Evolutionary conservation across 116 monocot species (phyloP).

Genomic region (Posidonia oceanica): DNA sequence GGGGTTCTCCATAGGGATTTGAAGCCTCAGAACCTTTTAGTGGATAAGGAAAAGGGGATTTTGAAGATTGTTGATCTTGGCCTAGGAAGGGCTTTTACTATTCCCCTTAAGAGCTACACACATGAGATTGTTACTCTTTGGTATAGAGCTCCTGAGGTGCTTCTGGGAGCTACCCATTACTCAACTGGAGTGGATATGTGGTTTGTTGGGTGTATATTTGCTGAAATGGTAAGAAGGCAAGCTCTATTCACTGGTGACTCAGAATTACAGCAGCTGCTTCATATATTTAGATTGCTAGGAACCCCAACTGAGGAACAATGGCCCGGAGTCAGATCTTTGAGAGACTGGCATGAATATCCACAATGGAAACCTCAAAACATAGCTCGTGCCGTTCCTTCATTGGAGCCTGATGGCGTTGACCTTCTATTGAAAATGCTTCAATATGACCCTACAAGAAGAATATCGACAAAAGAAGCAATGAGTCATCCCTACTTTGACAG

Average conservation of each 20-base stretch:
- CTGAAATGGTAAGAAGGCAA: constrained; percentile 94
- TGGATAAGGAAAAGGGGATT: constrained; percentile 90
- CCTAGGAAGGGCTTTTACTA: constrained; percentile 78
- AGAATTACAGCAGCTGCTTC: constrained; percentile 95
- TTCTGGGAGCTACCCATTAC: constrained; percentile 78
- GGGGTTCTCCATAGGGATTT: constrained; percentile 95
- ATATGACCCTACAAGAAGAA: constrained; percentile 49
- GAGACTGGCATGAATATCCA: constrained; percentile 92
- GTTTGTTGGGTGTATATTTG: constrained; percentile 98
- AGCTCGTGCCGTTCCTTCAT: constrained; percentile 50
- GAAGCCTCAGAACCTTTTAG: constrained; percentile 93
- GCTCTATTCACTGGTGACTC: constrained; percentile 93
- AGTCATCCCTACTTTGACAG: constrained; percentile 63
- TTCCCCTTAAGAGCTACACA: constrained; percentile 96
- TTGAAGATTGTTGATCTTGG: constrained; percentile 97
- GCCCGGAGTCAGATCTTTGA: constrained; percentile 63
- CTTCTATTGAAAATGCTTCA: constrained; percentile 77
- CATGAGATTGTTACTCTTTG: constrained; percentile 99
- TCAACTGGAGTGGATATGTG: constrained; percentile 96
- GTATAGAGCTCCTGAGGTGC: constrained; percentile 99
- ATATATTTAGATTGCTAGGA: constrained; percentile 93
- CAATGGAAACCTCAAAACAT: constrained; percentile 76
- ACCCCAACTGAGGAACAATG: constrained; percentile 80
- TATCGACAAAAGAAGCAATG: constrained; percentile 69
- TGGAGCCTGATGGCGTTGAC: constrained; percentile 67